Evolutionary conservation across 352 stramenopile species (phyloP), one percentile per base, ranked within the genome.

Genomic region (Pythium folliculosum): DNA sequence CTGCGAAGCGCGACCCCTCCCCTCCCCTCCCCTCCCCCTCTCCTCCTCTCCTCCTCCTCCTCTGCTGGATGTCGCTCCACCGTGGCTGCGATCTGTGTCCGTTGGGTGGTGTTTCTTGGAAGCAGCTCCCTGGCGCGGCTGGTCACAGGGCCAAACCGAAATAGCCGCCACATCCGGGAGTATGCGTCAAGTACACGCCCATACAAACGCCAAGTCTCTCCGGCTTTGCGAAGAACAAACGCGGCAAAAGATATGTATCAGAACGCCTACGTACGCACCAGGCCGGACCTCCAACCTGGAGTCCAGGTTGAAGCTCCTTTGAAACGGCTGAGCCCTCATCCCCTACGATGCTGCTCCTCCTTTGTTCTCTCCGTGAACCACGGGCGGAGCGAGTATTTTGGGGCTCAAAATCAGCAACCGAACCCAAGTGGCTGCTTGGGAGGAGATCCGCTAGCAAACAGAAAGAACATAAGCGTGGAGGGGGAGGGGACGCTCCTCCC

Each of bases 181-280:
- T n/a, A 8, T 47, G 40, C 13, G 14, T 47, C 40, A 47, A 47
- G 40, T 2, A 21, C 13, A 47, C 17, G 6, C 2, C 40, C 14
- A 63, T 63, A 63, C 44, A 54, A 63, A 63, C 12, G n/a, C 25
- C 22, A 52, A 63, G 56, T 53, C 40, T 47, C 4, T 14, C 35
- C 35, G 32, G 32, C 35, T 14, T 32, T 5, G 27, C 14, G 13
- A 47, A 21, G 40, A 47, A 47, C 40, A 16, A 47, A 1, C 53
- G 30, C 4, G n/a, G n/a, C 43, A 27, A 45, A 63, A 53, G 40
- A 53, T 63, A 63, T 35, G 50, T 57, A 57, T 57, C 50, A 57
- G 50, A 43, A 16, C 17, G 50, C 19, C 50, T 56, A 38, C 40
- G 40, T 25, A 40, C 17, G 14, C n/a, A 35, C 22, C 16, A n/a